Conservation (phyloP, 1,139 yeast species). For the Hemisphaericaspora subhashii region DNA sequence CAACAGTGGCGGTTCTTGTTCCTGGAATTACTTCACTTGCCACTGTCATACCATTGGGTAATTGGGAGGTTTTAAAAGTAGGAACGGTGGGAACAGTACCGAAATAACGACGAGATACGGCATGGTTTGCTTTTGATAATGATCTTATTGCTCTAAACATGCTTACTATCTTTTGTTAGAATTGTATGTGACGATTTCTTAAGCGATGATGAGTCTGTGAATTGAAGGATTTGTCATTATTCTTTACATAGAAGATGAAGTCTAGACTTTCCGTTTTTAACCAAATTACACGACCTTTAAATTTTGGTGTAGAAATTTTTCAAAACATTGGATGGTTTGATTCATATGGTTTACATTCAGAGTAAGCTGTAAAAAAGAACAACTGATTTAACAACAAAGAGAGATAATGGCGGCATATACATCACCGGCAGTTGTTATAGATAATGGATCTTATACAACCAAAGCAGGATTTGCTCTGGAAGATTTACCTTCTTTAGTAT, state of each 20-base stretch:
- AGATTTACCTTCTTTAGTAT: slow-evolving; percentile 59
- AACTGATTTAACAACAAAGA: too few species aligned
- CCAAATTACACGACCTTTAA: too few species aligned
- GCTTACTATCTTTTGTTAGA: background rate
- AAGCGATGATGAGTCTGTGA: background rate
- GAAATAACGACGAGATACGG: slow-evolving; percentile 6
- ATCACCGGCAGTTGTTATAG: slow-evolving; percentile 65
- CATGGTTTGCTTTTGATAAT: slow-evolving; percentile 2
- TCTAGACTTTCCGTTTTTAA: too few species aligned
- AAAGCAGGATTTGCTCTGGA: slow-evolving; percentile 71
- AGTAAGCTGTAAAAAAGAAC: too few species aligned
- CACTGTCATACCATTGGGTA: slow-evolving; percentile 81
- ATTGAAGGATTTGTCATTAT: too few species aligned
- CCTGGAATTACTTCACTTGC: slow-evolving; percentile 90
- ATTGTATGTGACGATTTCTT: background rate
- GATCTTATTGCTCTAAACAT: slow-evolving; percentile 10
- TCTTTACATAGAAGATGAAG: too few species aligned
- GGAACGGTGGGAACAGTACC: slow-evolving; percentile 17
- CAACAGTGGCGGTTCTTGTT: slow-evolving; percentile 93
- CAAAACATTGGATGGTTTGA: too few species aligned
- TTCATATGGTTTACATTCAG: too few species aligned
- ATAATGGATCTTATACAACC: slow-evolving; percentile 64
- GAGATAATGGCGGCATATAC: too few species aligned
- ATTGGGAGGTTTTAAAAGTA: slow-evolving; percentile 25
- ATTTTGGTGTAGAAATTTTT: too few species aligned